Percentiles rank a stretch among this genome's conserved stretches.
Evolutionary conservation across 108 stramenopile genomes (phyloP).

Genomic region (Poteriospumella lacustris): DNA sequence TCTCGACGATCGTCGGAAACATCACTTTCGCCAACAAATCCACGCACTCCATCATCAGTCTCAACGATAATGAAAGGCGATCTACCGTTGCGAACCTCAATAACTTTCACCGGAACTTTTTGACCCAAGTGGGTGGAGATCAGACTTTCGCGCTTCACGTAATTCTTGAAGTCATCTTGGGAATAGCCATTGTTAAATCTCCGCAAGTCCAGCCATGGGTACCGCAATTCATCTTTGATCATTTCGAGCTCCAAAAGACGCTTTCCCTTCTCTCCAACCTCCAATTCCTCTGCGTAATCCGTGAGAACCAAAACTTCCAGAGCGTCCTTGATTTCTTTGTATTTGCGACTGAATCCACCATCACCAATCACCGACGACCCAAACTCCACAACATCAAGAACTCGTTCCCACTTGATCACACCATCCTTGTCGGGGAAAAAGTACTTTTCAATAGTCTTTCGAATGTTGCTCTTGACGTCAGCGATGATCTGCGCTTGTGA

Average conservation of each 20-base stretch:
- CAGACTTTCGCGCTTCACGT: slow-evolving; percentile 66
- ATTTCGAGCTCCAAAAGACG: slow-evolving; percentile 54
- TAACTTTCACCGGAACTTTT: slow-evolving; percentile 70
- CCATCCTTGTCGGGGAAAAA: slow-evolving; percentile 23
- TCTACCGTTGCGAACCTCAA: slow-evolving; percentile 48
- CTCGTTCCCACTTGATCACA: slow-evolving; percentile 54
- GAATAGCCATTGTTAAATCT: no score
- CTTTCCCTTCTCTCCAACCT: neutral
- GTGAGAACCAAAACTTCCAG: neutral
- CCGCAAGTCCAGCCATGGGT: slow-evolving; percentile 74
- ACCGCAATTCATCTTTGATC: slow-evolving; percentile 84
- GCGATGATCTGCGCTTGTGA: no score
- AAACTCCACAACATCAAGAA: no score
- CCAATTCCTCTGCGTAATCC: slow-evolving; percentile 1
- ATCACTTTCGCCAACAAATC: neutral
- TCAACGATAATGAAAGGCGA: neutral
- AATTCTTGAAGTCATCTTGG: slow-evolving; percentile 71
- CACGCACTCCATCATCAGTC: slow-evolving; percentile 1
- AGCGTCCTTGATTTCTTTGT: neutral
- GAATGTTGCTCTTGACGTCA: no score
- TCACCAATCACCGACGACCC: neutral
- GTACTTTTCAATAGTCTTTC: no score
- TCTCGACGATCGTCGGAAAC: neutral
- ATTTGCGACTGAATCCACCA: neutral
- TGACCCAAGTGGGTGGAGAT: slow-evolving; percentile 78